Evolutionary conservation across 805 yeast species (phyloP), one percentile per base, ranked within the genome.

Genomic region (Saccharomycopsis microspora): DNA sequence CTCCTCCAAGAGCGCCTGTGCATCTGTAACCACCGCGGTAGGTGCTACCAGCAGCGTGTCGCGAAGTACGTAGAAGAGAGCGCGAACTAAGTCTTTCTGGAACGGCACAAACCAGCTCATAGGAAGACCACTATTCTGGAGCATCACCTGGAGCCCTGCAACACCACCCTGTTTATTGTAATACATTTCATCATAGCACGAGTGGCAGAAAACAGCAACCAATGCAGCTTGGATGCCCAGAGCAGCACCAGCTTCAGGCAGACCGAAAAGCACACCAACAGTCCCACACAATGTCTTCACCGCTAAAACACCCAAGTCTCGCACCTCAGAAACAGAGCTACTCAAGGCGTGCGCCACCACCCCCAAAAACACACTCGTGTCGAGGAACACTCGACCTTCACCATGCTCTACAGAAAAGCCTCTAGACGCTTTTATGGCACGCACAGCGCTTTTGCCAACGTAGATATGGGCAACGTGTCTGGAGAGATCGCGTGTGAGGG

Each of bases 31-130:
- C 9, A 90, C 95, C 52, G 74, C 78, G 42, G 78, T 72, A 0
- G 97, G 97, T 2, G 90, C 93, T 42, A 89, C 94, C 1, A 79
- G 72, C 0, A 95, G 89, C 0, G 94, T 82, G 58, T 93, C 99
- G 58, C 95, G 76, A 52, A 90, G 68, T 3, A 90, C 95, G 64
- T 88, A 94, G 55, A 90, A 79, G 62, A 93, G 74, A 0, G 96
- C 87, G 42, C 95, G 74, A 2, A 86, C 78, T 34, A 93, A 70
- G 59, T 93, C 97, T 55, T 84, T 74, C 58, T 88, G 96, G 36
- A 90, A 75, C 41, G 78, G 74, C 47, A 75, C 73, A 59, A 90
- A 78, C 80, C 95, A 88, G 1, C 70, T 65, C 3, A 78, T 66
- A 0, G 96, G 85, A 42, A 86, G 75, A 1, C 66, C 72, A 34